A percentile compares a stretch with the other conserved stretches of the same genome.
These are phyloP conservation scores for Escallonia herrerae DNA, from an alignment of 129 eudicot genomes.

Conservation along the genomic window DNA sequence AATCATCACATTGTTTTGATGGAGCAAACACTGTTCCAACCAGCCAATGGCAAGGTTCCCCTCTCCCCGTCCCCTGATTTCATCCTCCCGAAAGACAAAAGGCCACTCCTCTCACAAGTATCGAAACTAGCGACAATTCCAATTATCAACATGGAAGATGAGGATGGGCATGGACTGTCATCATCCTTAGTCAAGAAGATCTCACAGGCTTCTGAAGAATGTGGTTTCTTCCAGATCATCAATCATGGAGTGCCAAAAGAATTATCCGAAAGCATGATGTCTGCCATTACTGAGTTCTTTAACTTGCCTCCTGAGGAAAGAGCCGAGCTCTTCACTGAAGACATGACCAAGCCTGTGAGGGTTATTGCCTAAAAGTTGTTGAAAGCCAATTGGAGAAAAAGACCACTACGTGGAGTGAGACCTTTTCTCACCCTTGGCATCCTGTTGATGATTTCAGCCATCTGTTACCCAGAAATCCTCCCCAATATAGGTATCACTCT, in stretches of 20 bases:
- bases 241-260: constrained; percentile 5
- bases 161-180: background rate
- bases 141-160: background rate
- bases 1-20: background rate
- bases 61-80: background rate
- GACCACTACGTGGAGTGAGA: constrained; percentile 10
- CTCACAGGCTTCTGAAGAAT: background rate
- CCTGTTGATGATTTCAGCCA: constrained; percentile 5
- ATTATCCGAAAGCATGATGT: background rate
- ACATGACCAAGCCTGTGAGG: constrained; percentile 2
- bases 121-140: background rate
- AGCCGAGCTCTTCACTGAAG: constrained; percentile 4
- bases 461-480: constrained; percentile 1
- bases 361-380: constrained; percentile 9
- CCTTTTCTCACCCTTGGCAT: constrained; percentile 11
- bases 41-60: constrained; percentile 2
- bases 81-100: constrained; percentile 2
- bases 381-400: background rate
- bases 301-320: constrained; percentile 3
- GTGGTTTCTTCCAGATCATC: constrained; percentile 1
- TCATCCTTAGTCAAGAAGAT: background rate
- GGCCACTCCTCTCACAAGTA: background rate
- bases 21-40: background rate
- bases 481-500: background rate
- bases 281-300: background rate